A percentile compares a stretch with the other conserved stretches of the same genome.
Evolutionary conservation across 2,329 filamentous ascomycete genomes (phyloP).

Genomic region (Domatiomyces catenatus): DNA sequence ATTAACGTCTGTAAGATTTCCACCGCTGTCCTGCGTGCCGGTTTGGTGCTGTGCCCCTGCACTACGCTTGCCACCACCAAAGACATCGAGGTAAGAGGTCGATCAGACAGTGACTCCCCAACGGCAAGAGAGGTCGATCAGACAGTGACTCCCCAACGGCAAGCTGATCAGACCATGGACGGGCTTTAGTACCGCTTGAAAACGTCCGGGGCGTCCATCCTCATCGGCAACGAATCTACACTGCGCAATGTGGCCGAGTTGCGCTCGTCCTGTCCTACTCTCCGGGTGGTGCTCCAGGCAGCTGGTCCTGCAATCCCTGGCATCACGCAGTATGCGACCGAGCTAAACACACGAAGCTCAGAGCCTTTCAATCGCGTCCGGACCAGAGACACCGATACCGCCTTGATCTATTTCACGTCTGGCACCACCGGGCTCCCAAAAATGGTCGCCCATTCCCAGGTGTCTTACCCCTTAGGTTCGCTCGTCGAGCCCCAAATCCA

Average conservation of each 20-base stretch:
- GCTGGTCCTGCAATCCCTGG: background rate
- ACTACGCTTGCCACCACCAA: slow-evolving; percentile 26
- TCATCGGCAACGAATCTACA: slow-evolving; percentile 24
- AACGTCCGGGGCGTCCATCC: slow-evolving; percentile 22
- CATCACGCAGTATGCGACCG: too few relatives aligned
- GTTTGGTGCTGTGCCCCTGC: slow-evolving; percentile 25
- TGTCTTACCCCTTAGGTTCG: slow-evolving; percentile 24
- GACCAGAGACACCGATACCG: slow-evolving; percentile 5
- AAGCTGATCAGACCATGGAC: too few relatives aligned
- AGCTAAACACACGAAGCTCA: too few relatives aligned
- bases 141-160: too few relatives aligned
- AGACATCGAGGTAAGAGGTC: slow-evolving; percentile 20
- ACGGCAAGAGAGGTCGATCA: too few relatives aligned
- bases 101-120: too few relatives aligned
- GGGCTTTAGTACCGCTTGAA: slow-evolving; percentile 19
- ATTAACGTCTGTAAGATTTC: slow-evolving; percentile 18
- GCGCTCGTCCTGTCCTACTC: slow-evolving; percentile 19
- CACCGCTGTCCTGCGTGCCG: slow-evolving; percentile 23
- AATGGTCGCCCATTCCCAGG: slow-evolving; percentile 28
- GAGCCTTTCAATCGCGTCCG: too few relatives aligned
- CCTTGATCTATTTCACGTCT: slow-evolving; percentile 27
- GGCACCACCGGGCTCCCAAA: slow-evolving; percentile 29
- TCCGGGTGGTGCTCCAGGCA: slow-evolving; percentile 23
- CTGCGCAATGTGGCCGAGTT: slow-evolving; percentile 23
- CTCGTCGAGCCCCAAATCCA: too few relatives aligned